Percentiles rank a stretch among this genome's conserved stretches.
Conservation (phyloP, 805 yeast species). For the Priceomyces castillae region DNA sequence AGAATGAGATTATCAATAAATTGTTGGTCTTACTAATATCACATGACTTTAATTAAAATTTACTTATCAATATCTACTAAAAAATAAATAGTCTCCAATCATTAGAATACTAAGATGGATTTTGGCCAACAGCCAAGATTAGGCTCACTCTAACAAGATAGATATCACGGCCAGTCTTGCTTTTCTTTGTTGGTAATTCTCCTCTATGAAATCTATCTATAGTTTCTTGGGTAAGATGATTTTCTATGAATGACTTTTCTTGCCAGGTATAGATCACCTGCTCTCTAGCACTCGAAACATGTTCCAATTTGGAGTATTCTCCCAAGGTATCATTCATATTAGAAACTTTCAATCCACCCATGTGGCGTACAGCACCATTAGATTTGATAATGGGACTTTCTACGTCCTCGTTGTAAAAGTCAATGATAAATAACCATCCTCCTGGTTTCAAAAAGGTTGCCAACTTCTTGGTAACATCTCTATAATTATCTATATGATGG, state of each 20-base stretch:
- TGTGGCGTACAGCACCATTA: constrained; percentile 23
- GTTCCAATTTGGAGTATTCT: constrained; percentile 17
- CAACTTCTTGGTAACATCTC: constrained; percentile 27
- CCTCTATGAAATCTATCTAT: constrained; percentile 15
- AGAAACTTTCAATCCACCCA: constrained; percentile 31
- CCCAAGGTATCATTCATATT: constrained; percentile 20
- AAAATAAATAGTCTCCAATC: no score
- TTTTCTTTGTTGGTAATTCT: constrained; percentile 11
- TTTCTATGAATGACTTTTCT: constrained; percentile 18
- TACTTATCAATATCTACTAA: background rate
- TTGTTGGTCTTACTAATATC: background rate
- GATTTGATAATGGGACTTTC: constrained; percentile 13
- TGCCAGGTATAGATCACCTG: constrained; percentile 22
- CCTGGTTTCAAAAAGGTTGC: constrained; percentile 29
- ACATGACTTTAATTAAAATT: no score
- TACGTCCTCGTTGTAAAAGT: constrained; percentile 37
- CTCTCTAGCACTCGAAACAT: constrained; percentile 23
- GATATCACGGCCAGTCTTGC: constrained; percentile 5
- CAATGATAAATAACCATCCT: constrained; percentile 36
- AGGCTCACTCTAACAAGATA: constrained; percentile 18
- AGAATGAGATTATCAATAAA: background rate
- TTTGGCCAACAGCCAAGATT: constrained; percentile 30
- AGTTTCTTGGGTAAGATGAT: constrained; percentile 19
- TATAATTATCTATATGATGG: constrained; percentile 37
- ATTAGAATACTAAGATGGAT: no score